phyloP scores from a whole-genome alignment of 225 moss, liverwort and hornwort species.

The Marchantia paleacea region DNA sequence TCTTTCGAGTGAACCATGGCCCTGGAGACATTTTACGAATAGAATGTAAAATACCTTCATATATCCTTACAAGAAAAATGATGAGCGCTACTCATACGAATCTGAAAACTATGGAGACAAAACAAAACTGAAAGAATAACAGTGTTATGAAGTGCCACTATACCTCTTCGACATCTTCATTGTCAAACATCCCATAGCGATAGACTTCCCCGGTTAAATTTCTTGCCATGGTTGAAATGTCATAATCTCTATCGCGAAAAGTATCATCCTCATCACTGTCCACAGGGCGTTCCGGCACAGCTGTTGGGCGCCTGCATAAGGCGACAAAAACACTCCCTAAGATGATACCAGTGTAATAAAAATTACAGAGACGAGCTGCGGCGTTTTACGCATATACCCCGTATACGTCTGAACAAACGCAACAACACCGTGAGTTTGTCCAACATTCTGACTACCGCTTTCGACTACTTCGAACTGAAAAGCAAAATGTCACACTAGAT shows the following conservation, averaged over 20 bases:
- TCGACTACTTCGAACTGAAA: background rate
- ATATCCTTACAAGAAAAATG: background rate
- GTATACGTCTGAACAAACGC: slow-evolving; percentile 12
- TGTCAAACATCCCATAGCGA: slow-evolving; percentile 95
- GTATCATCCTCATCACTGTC: slow-evolving; percentile 93
- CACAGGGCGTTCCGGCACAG: slow-evolving; percentile 74
- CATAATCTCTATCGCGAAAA: slow-evolving; percentile 86
- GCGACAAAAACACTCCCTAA: slow-evolving; percentile 8
- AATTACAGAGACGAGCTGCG: background rate
- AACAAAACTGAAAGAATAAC: background rate
- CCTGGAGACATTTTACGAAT: slow-evolving; percentile 39
- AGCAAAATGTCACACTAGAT: background rate
- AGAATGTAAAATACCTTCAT: background rate
- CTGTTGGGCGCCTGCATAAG: slow-evolving; percentile 73
- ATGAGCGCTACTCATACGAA: no score
- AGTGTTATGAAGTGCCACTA: background rate
- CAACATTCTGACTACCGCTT: background rate
- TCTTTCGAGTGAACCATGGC: slow-evolving; percentile 79
- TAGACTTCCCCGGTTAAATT: slow-evolving; percentile 91
- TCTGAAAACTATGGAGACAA: no score
- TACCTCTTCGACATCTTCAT: slow-evolving; percentile 94
- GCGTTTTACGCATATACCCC: background rate
- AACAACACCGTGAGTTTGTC: slow-evolving; percentile 4
- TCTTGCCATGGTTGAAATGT: slow-evolving; percentile 88
- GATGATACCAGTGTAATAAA: slow-evolving; percentile 3